Base-by-base conservation (phyloP, 805 yeast genomes). In the Jamesozyma rosinii region DNA sequence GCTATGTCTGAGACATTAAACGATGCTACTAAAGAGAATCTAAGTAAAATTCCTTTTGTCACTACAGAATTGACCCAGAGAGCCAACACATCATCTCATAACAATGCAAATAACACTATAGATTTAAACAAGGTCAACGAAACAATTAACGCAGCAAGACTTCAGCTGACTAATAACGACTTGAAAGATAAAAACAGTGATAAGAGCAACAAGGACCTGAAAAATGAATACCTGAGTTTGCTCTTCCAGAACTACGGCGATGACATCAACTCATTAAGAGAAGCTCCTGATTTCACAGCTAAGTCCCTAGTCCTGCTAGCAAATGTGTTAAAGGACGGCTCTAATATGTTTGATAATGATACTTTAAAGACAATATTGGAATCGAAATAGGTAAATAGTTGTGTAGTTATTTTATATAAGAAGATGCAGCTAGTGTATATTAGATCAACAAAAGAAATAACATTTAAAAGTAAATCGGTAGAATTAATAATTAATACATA, bases 231-330 rank as follows among this genome's bases (percentile, higher is more conserved):
- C 51, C 59, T 82, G 54, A 67, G 65, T 29, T 52, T 77, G 47
- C 72, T 81, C 75, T 74, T 83, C 38, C 62, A 65, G 15, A 71
- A 68, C 32, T 82, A 79, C 52, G 77, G 79, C 38, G 77, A 77
- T 44, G 85, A 80, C 47, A 66, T 80, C 32, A 79, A 77, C 52
- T 67, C 67, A 42, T 63, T 80, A 47, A 74, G 88, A 56, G 68
- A 69, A 43, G 76, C 79, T 30, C 81, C 79, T 9, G 87, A 81
- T 57, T 82, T 82, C 53, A 71, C 70, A 10, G 71, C 68, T 26
- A 74, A 72, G 50, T 78, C 84, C 22, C 66, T 81, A 44, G 72
- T 72, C 11, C 52, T 75, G 41, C 60, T 79, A 51, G 83, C 82
- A 3, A 74, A 74, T 49, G 67, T 77, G 6, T 65, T 79, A 42